phyloP scores from a whole-genome alignment of 306 rosid genomes.

The Acacia acuminata region DNA sequence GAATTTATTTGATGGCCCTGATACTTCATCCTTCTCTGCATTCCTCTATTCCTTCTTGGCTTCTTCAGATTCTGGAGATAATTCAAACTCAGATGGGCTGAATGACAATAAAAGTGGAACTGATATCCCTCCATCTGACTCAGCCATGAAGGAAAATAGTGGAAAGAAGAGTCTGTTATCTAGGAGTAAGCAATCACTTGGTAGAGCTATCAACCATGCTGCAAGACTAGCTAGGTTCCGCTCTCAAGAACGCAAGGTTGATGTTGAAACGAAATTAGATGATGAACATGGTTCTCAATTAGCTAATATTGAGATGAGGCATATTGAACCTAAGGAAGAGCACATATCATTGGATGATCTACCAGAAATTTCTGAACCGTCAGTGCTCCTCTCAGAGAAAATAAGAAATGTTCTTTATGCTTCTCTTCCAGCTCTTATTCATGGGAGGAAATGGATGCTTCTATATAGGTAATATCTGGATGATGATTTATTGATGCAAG shows the following conservation, averaged over 20 bases:
- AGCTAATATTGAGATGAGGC: constrained; percentile 60
- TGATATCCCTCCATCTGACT: constrained; percentile 32
- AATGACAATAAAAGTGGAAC: constrained; percentile 45
- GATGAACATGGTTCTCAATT: constrained; percentile 36
- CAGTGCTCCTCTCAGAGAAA: constrained; percentile 65
- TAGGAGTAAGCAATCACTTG: constrained; percentile 69
- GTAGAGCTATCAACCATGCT: constrained; percentile 61
- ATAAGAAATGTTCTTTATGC: constrained; percentile 58
- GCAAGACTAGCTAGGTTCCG: constrained; percentile 62
- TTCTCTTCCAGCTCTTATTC: constrained; percentile 84
- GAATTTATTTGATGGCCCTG: constrained; percentile 71
- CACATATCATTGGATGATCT: constrained; percentile 38
- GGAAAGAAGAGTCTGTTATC: constrained; percentile 70
- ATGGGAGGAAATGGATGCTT: constrained; percentile 90
- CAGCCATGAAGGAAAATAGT: constrained; percentile 51
- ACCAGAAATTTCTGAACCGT: constrained; percentile 79
- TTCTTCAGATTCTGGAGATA: constrained; percentile 55
- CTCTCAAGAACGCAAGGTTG: constrained; percentile 49
- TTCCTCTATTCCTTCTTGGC: constrained; percentile 76
- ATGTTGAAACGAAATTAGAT: constrained; percentile 39
- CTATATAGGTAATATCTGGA: constrained; percentile 64
- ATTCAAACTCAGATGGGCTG: constrained; percentile 34
- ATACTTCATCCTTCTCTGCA: constrained; percentile 87
- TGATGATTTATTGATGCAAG: constrained; percentile 17
- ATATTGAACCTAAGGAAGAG: constrained; percentile 40